A percentile compares a stretch with the other conserved stretches of the same genome.
These are phyloP conservation scores for Cladosporium sp. DNA, from an alignment of 2,329 filamentous ascomycete species.

Conservation along the genomic window DNA sequence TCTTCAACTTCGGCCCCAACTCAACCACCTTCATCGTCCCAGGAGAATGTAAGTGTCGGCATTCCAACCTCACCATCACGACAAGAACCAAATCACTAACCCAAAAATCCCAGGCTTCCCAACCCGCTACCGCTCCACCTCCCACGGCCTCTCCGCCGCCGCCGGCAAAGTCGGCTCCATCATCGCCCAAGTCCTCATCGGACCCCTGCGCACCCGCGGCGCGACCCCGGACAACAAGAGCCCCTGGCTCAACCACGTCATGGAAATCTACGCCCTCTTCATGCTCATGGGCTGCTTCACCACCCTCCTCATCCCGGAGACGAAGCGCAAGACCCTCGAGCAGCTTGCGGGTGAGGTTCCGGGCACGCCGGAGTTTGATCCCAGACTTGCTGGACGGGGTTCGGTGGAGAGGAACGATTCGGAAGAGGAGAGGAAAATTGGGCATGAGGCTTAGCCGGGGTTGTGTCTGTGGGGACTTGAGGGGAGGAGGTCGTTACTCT, in stretches of 20 bases:
- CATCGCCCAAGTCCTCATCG: slow-evolving; percentile 47
- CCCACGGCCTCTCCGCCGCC: slow-evolving; percentile 47
- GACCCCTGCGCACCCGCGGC: slow-evolving; percentile 51
- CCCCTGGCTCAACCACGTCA: slow-evolving; percentile 68
- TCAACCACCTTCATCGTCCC: slow-evolving; percentile 50
- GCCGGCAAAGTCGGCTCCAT: slow-evolving; percentile 48
- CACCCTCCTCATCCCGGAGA: slow-evolving; percentile 72
- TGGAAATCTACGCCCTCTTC: slow-evolving; percentile 76
- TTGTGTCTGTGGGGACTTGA: background rate
- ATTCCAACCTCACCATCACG: background rate
- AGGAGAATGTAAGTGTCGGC: slow-evolving; percentile 32
- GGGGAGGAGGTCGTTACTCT: background rate
- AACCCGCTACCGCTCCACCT: slow-evolving; percentile 45
- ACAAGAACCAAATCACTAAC: background rate
- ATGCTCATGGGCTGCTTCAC: slow-evolving; percentile 70
- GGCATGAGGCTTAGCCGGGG: background rate
- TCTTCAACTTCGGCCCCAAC: slow-evolving; percentile 53
- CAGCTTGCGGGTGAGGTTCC: slow-evolving; percentile 64
- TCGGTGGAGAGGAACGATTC: background rate
- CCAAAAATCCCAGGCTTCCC: slow-evolving; percentile 38
- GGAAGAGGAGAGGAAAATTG: slow-evolving; percentile 6
- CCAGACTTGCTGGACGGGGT: slow-evolving; percentile 22
- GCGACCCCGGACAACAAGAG: slow-evolving; percentile 47
- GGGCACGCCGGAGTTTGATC: slow-evolving; percentile 50
- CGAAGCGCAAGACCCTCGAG: slow-evolving; percentile 62